A percentile compares a stretch with the other conserved stretches of the same genome.
Conservation (phyloP, 2,329 filamentous ascomycete genomes). For the Alternaria sp. region DNA sequence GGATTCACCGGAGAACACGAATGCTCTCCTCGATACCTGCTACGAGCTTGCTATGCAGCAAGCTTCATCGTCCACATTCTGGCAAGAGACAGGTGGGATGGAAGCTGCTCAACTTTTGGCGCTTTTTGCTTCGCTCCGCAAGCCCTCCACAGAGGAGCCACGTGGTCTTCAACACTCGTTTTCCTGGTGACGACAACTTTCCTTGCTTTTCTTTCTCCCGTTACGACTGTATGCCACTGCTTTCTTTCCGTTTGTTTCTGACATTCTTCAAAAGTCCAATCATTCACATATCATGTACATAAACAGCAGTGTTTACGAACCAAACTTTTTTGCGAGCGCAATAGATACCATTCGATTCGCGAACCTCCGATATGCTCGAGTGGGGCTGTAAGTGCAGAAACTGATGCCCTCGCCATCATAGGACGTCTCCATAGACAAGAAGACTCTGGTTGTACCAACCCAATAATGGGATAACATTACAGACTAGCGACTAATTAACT, state of each 20-base stretch:
- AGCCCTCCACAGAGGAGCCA: constrained; percentile 21
- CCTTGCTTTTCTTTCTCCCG: not conserved
- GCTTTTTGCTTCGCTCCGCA: constrained; percentile 42
- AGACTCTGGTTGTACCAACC: not conserved
- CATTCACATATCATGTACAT: not conserved
- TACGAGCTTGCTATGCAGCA: constrained; percentile 48
- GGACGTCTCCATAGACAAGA: not conserved
- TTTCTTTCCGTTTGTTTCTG: not conserved
- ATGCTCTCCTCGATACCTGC: constrained; percentile 43
- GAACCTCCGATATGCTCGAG: not conserved
- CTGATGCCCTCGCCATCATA: not conserved
- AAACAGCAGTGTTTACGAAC: not conserved
- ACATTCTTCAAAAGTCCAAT: not conserved
- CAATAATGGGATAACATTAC: not conserved
- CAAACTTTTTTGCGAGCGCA: not conserved
- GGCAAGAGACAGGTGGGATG: constrained; percentile 41
- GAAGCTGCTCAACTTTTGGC: constrained; percentile 42
- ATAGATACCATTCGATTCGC: not conserved
- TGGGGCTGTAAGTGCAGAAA: not conserved
- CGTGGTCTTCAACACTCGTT: constrained; percentile 38
- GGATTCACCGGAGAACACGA: constrained; percentile 37
- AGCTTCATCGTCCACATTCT: constrained; percentile 35
- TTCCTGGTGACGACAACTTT: constrained; percentile 35
- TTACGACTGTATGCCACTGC: not conserved
- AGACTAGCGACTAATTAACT: not conserved